Conservation (phyloP, 2,329 filamentous ascomycete genomes). For the Penicillium griseofulvum region DNA sequence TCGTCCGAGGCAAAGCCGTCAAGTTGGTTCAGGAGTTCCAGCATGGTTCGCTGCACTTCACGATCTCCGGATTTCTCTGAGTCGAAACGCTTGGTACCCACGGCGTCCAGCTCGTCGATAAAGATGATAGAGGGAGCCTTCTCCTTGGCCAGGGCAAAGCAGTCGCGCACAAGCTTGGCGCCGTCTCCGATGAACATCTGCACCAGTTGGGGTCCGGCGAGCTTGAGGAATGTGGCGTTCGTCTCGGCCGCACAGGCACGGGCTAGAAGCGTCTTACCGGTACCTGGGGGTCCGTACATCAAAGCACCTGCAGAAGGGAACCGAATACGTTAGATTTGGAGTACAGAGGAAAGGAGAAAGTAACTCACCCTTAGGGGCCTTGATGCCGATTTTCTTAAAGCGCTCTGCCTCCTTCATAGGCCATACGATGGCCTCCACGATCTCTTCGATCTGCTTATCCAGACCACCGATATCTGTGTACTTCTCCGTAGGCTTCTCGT, state of each 20-base stretch:
- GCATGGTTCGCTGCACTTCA: constrained; percentile 97
- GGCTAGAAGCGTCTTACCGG: constrained; percentile 62
- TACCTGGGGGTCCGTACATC: constrained; percentile 76
- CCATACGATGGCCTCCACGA: constrained; percentile 98
- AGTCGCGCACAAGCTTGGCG: constrained; percentile 94
- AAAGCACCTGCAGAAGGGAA: constrained; percentile 66
- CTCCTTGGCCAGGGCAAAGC: constrained; percentile 95
- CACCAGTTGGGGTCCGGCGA: constrained; percentile 93
- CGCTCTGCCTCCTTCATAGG: constrained; percentile 99
- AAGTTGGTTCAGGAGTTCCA: constrained; percentile 96
- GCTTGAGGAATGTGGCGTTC: constrained; percentile 97
- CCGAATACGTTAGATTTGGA: constrained; percentile 10
- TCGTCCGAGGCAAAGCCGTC: constrained; percentile 97
- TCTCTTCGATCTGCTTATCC: constrained; percentile 98
- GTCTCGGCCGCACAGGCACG: constrained; percentile 97
- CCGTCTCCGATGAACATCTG: constrained; percentile 99
- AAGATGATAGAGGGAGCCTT: constrained; percentile 99
- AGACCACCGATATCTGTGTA: constrained; percentile 96
- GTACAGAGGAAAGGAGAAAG: neutral
- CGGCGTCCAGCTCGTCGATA: constrained; percentile 95
- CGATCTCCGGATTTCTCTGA: constrained; percentile 96
- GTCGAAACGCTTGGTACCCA: constrained; percentile 99
- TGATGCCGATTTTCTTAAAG: constrained; percentile 99
- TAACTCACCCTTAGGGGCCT: constrained; percentile 87
- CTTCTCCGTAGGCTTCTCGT: constrained; percentile 99